These are phyloP conservation scores for Plantago lanceolata DNA, from an alignment of 305 asterid species.

Conservation along the genomic window DNA sequence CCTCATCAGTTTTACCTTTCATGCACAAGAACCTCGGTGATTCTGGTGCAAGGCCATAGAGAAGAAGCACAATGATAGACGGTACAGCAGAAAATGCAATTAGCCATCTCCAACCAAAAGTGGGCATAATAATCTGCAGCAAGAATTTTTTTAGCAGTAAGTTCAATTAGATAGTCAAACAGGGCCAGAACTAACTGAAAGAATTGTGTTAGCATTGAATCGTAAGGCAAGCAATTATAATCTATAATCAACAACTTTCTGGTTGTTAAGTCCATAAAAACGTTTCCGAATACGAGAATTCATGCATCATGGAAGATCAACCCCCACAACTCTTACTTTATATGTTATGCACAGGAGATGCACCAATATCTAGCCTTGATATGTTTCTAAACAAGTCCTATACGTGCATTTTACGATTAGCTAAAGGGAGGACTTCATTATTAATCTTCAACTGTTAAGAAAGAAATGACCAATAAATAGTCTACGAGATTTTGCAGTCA, in stretches of 20 bases:
- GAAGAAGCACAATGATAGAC: conserved; percentile 46
- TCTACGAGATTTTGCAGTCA: neutral
- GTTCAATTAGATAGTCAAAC: conserved; percentile 3
- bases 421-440: neutral
- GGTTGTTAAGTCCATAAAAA: conserved; percentile 8
- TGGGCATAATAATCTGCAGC: conserved; percentile 66
- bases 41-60: conserved; percentile 47
- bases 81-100: conserved; percentile 58
- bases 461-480: neutral
- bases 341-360: neutral
- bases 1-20: conserved; percentile 59
- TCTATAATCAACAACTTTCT: neutral
- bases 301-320: neutral
- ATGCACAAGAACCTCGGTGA: conserved; percentile 71
- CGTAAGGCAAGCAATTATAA: neutral
- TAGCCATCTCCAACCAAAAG: conserved; percentile 83
- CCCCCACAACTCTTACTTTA: neutral
- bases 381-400: neutral
- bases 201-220: neutral
- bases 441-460: no score
- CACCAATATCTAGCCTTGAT: neutral
- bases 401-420: neutral
- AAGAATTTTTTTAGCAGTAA: conserved; percentile 9
- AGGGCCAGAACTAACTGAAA: neutral
- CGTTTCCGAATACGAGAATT: neutral